These are phyloP conservation scores for Eimeria necatrix DNA, from an alignment of 169 alveolate species.

Conservation along the genomic window DNA sequence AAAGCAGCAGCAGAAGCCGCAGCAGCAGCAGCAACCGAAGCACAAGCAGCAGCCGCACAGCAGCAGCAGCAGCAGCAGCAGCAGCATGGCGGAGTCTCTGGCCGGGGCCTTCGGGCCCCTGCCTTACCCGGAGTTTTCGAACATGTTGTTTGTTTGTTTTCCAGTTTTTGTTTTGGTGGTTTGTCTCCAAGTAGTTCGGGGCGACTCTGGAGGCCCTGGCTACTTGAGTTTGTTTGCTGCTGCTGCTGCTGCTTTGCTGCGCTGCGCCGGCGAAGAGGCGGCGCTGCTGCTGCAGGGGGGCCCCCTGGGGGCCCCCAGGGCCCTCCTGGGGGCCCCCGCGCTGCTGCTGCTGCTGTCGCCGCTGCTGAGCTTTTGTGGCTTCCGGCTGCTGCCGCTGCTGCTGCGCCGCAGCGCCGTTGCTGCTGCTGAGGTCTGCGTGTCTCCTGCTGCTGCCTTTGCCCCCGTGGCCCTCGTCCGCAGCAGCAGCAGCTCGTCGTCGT, in stretches of 20 bases:
- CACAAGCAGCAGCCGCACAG: too few species aligned
- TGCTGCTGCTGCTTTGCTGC: constrained; percentile 2
- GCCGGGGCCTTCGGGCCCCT: neutral
- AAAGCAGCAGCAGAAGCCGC: too few species aligned
- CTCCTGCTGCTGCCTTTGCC: neutral
- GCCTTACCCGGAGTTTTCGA: constrained; percentile 4
- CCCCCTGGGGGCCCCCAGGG: constrained; percentile 16
- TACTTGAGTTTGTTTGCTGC: neutral
- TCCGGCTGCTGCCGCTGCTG: constrained; percentile 51
- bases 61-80: too few species aligned
- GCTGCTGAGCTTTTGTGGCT: neutral
- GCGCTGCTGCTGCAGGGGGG: neutral
- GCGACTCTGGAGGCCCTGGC: constrained; percentile 4
- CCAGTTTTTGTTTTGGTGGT: neutral
- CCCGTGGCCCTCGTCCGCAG: neutral
- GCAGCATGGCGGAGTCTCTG: neutral
- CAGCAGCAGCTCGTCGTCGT: neutral
- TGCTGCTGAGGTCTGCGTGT: neutral
- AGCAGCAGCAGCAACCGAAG: too few species aligned
- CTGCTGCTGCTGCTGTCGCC: constrained; percentile 19
- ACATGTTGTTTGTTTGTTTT: neutral
- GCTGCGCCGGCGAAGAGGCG: neutral
- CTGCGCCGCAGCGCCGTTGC: neutral
- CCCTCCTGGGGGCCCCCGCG: neutral
- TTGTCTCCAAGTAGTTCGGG: neutral